phyloP scores from a whole-genome alignment of 371 early-diverging fungal species.

The Actinomortierella ambigua region DNA sequence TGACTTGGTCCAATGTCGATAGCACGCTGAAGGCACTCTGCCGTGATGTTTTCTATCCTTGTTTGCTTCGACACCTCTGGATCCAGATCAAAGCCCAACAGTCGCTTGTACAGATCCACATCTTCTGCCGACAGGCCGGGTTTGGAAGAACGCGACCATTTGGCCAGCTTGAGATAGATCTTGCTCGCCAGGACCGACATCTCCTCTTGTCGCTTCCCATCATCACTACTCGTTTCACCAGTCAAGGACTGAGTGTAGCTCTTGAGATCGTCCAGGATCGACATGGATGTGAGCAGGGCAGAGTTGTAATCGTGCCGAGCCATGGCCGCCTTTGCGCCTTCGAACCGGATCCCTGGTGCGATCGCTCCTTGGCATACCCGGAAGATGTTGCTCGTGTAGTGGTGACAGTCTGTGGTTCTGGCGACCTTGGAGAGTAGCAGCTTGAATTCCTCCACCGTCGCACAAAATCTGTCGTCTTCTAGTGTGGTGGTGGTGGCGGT shows the following conservation, averaged over 20 bases:
- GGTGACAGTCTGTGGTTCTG: conserved; percentile 33
- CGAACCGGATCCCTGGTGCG: conserved; percentile 34
- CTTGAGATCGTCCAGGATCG: conserved; percentile 16
- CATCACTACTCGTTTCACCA: no score
- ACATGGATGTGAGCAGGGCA: conserved; percentile 17
- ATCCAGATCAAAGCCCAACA: conserved; percentile 21
- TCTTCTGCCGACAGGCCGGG: conserved; percentile 21
- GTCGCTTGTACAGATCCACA: conserved; percentile 20
- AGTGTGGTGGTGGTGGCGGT: neutral
- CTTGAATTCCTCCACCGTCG: conserved; percentile 36
- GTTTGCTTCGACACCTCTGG: conserved; percentile 8
- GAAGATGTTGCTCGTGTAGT: conserved; percentile 32
- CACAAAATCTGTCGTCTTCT: conserved; percentile 9
- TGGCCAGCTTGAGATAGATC: conserved; percentile 43
- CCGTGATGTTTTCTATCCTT: conserved; percentile 30
- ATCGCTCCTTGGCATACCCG: conserved; percentile 29
- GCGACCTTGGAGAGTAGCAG: conserved; percentile 41
- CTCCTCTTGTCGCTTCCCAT: neutral
- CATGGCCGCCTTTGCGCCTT: conserved; percentile 43
- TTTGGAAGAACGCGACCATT: conserved; percentile 43
- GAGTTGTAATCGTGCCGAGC: conserved; percentile 33
- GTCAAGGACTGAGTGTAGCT: no score
- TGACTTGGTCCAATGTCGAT: conserved; percentile 39
- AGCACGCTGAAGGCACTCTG: conserved; percentile 30
- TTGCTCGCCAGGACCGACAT: conserved; percentile 22